These are phyloP conservation scores for Pythium guiyangense DNA, from an alignment of 352 stramenopile species.

Conservation along the genomic window DNA sequence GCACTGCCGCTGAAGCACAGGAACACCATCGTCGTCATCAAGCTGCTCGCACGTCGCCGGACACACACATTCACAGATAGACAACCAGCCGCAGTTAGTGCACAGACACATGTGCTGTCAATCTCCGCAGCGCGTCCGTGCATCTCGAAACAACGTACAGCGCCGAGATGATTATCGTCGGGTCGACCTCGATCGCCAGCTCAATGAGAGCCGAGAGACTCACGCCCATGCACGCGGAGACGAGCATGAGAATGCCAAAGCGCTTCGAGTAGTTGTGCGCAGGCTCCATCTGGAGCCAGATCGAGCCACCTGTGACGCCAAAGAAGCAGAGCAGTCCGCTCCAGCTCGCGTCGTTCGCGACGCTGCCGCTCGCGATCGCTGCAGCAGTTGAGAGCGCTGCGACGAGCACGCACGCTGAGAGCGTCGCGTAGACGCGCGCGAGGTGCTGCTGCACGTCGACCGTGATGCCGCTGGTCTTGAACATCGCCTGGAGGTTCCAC, in stretches of 20 bases:
- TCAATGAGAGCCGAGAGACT: constrained; percentile 69
- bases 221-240: constrained; percentile 66
- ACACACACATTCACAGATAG: too few species aligned
- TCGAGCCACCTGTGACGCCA: constrained; percentile 38
- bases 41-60: constrained; percentile 21
- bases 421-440: constrained; percentile 54
- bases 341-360: constrained; percentile 32
- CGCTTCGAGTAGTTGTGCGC: constrained; percentile 47
- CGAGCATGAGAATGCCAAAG: constrained; percentile 63
- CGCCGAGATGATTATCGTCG: constrained; percentile 71
- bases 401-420: constrained; percentile 52
- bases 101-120: too few species aligned
- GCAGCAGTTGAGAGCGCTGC: constrained; percentile 36
- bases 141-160: constrained; percentile 35
- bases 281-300: constrained; percentile 62
- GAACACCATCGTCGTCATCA: constrained; percentile 82
- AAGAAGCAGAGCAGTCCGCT: constrained; percentile 37
- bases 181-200: constrained; percentile 66
- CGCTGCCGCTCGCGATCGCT: constrained; percentile 36
- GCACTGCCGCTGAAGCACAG: constrained; percentile 81
- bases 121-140: too few species aligned
- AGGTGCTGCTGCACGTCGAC: constrained; percentile 7
- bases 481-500: constrained; percentile 15
- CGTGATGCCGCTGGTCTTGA: constrained; percentile 22
- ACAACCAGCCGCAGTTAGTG: too few species aligned